Evolutionary conservation across 805 yeast species (phyloP).

Genomic region (Yamadazyma olivae): DNA sequence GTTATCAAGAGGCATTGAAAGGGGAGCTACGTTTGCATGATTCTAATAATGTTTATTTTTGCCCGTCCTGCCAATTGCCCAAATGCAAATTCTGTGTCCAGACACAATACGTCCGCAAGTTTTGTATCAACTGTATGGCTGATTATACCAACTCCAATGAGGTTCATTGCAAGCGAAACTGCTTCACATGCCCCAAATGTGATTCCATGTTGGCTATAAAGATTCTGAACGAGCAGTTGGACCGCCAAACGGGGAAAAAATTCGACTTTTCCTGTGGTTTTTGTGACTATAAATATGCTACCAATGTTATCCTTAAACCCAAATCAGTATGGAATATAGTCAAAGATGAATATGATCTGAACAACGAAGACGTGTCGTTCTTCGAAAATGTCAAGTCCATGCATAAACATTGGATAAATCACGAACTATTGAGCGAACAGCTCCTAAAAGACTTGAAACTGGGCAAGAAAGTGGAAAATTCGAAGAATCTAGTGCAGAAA

Average conservation of each 20-base stretch:
- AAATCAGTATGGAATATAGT: constrained; percentile 30
- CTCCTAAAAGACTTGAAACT: constrained; percentile 7
- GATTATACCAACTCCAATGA: constrained; percentile 25
- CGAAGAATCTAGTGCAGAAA: constrained; percentile 3
- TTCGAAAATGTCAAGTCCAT: not conserved
- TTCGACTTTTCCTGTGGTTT: constrained; percentile 37
- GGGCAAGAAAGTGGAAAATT: constrained; percentile 3
- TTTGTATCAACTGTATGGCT: constrained; percentile 35
- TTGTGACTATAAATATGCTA: constrained; percentile 32
- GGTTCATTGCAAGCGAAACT: constrained; percentile 31
- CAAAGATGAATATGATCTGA: constrained; percentile 9
- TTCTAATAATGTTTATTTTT: constrained; percentile 25
- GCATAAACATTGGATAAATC: constrained; percentile 6
- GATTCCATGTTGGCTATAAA: constrained; percentile 22
- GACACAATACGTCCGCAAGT: constrained; percentile 25
- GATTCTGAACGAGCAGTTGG: constrained; percentile 11
- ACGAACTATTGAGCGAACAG: constrained; percentile 8
- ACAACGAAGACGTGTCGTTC: not conserved
- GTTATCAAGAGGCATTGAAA: too few relatives aligned
- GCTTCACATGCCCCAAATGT: constrained; percentile 40
- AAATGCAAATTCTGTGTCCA: constrained; percentile 26
- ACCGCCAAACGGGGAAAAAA: constrained; percentile 25
- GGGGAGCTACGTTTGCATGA: too few relatives aligned
- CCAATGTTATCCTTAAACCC: constrained; percentile 39
- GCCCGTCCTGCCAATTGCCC: constrained; percentile 34